Evolutionary conservation across 2,329 filamentous ascomycete genomes (phyloP).

Genomic region (Hypoxylon sp.): DNA sequence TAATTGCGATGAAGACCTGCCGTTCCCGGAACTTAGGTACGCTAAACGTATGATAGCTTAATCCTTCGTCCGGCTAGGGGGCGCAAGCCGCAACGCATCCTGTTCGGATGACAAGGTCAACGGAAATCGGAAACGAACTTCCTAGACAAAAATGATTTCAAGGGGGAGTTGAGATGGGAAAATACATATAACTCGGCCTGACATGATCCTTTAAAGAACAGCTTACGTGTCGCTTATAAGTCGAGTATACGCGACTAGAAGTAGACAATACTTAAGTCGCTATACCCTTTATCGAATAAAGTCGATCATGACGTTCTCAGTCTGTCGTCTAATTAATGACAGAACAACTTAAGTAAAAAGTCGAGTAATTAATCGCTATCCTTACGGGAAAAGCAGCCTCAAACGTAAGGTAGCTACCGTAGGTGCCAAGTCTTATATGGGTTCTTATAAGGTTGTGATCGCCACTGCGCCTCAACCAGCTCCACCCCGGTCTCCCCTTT

Average conservation of each 20-base stretch:
- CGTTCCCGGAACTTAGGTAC: constrained; percentile 23
- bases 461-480: constrained; percentile 36
- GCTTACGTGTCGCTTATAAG: not conserved
- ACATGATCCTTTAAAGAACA: constrained; percentile 17
- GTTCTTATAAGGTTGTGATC: constrained; percentile 38
- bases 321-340: constrained; percentile 3
- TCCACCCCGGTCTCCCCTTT: constrained; percentile 32
- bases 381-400: constrained; percentile 31
- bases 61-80: constrained; percentile 29
- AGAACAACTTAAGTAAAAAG: not conserved
- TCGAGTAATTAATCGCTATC: constrained; percentile 13
- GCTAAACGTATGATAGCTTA: constrained; percentile 12
- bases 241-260: not conserved
- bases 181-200: not conserved
- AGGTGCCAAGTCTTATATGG: constrained; percentile 33
- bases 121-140: constrained; percentile 21
- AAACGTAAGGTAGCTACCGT: constrained; percentile 1
- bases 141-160: constrained; percentile 14
- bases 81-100: constrained; percentile 9
- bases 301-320: constrained; percentile 9
- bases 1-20: constrained; percentile 25
- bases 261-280: not conserved
- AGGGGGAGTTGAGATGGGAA: constrained; percentile 17
- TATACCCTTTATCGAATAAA: constrained; percentile 5
- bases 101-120: constrained; percentile 24